Evolutionary conservation across 2,329 filamentous ascomycete genomes (phyloP), one percentile per base, ranked within the genome.

Genomic region (Paecilomyces fulvus): DNA sequence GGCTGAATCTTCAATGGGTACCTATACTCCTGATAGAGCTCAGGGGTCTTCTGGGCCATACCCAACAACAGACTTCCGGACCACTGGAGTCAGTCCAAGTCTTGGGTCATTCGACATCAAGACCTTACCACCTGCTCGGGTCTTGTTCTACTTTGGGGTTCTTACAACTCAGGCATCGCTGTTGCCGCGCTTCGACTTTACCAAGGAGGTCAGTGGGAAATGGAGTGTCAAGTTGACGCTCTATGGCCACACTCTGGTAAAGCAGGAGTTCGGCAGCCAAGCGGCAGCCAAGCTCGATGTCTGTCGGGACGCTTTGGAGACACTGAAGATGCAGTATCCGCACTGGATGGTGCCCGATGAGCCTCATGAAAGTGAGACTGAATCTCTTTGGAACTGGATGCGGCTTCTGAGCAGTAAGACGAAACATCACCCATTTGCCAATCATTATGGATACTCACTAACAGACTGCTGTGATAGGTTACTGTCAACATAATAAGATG

Each of bases 111-210:
- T 63, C 8, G 53, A 58, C 12, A 11, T 61, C 30, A 46, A 49
- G 2, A 48, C 21, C 1, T 31, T 70, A 51, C 56, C 53, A 8
- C 52, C 54, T n/a, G 53, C 59, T 3, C 58, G 65, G 20, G 60
- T 65, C 0, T 49, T 73, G 5, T 73, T 70, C 17, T 66, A 61
- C 53, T 73, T 72, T 54, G 68, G 67, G 10, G 63, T 70, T 1
- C 49, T 74, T 5, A 56, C 60, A 1, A 56, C 65, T 6, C 63
- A 68, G 51, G 62, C 61, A 10, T 50, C 59, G 7, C 60, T 73
- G 9, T 49, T 58, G 6, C 68, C 70, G 0, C 54, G 52, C 1
- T 69, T 69, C 46, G 55, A 64, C 1, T 70, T 63, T 57, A 61
- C 56, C 21, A 53, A 60, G 30, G 62, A 61, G 2, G 28, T 53